Evolutionary conservation across 2,329 filamentous ascomycete genomes (phyloP).

Genomic region (Xylariomycetidae sp.): DNA sequence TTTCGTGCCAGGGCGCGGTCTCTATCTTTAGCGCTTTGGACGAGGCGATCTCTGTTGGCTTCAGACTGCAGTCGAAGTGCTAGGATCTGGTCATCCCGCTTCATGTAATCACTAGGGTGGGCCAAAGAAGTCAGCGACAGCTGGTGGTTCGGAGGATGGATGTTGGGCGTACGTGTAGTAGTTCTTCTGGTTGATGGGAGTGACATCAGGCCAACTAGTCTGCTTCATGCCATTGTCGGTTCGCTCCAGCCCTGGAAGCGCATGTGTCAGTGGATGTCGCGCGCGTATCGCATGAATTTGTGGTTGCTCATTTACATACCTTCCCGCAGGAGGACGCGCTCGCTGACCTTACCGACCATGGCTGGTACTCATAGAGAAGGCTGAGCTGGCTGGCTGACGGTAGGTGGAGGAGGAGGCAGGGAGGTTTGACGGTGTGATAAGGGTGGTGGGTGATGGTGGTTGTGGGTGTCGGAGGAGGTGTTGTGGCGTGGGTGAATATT

Average conservation of each 20-base stretch:
- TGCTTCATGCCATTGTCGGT: slow-evolving; percentile 98
- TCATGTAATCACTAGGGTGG: slow-evolving; percentile 86
- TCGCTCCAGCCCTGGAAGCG: slow-evolving; percentile 71
- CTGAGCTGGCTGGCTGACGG: no score
- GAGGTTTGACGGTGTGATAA: background rate
- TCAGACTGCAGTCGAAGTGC: slow-evolving; percentile 85
- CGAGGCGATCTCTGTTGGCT: slow-evolving; percentile 75
- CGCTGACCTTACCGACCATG: slow-evolving; percentile 63
- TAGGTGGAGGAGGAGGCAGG: background rate
- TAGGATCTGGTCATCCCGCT: slow-evolving; percentile 93
- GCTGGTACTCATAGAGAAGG: no score
- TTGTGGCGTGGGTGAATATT: no score
- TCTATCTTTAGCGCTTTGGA: slow-evolving; percentile 80
- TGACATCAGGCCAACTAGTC: slow-evolving; percentile 87
- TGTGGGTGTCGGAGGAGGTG: no score
- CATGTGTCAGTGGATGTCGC: no score
- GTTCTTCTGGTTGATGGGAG: slow-evolving; percentile 98
- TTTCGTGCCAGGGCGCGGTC: slow-evolving; percentile 79
- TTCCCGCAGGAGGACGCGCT: slow-evolving; percentile 59
- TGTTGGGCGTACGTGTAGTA: slow-evolving; percentile 76
- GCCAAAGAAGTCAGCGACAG: background rate
- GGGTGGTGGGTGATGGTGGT: no score
- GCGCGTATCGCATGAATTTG: no score
- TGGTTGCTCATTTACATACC: no score
- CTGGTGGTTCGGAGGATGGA: background rate